Evolutionary conservation across 257 asterid genomes (phyloP).

Genomic region (Solanum tarapatanum): DNA sequence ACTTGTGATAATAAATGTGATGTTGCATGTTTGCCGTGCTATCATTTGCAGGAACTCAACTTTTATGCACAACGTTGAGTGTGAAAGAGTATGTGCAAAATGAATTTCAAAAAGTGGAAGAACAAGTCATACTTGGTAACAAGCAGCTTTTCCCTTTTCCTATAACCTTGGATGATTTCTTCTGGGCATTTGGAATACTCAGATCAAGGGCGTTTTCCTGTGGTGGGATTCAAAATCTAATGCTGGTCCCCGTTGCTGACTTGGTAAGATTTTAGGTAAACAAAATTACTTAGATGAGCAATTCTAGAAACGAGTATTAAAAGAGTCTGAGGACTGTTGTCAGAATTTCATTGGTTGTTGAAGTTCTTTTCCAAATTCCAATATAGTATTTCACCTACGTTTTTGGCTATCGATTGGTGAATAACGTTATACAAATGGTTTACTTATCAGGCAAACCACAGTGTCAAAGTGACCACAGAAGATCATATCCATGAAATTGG

Average conservation of each 20-base stretch:
- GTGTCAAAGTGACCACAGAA: constrained; percentile 59
- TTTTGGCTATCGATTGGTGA: not conserved
- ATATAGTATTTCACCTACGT: not conserved
- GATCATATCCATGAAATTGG: constrained; percentile 83
- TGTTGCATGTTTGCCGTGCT: not conserved
- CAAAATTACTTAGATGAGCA: not conserved
- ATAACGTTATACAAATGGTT: not conserved
- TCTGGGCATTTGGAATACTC: constrained; percentile 95
- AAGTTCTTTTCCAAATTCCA: not conserved
- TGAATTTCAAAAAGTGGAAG: constrained; percentile 59
- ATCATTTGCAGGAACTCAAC: constrained; percentile 61
- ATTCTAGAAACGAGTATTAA: not conserved
- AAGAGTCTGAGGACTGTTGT: not conserved
- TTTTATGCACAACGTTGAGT: constrained; percentile 73
- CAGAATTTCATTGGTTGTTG: not conserved
- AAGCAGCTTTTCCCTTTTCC: constrained; percentile 66
- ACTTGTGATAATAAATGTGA: not conserved
- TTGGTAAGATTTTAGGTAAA: constrained; percentile 38
- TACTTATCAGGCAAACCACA: constrained; percentile 56
- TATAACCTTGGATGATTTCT: constrained; percentile 69
- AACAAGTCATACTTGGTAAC: constrained; percentile 69
- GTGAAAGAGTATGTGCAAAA: constrained; percentile 74
- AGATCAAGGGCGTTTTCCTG: constrained; percentile 92
- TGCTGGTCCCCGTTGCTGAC: constrained; percentile 83
- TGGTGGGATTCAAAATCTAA: constrained; percentile 72